phyloP scores from a whole-genome alignment of 305 asterid species.

The Euphrasia arctica region DNA sequence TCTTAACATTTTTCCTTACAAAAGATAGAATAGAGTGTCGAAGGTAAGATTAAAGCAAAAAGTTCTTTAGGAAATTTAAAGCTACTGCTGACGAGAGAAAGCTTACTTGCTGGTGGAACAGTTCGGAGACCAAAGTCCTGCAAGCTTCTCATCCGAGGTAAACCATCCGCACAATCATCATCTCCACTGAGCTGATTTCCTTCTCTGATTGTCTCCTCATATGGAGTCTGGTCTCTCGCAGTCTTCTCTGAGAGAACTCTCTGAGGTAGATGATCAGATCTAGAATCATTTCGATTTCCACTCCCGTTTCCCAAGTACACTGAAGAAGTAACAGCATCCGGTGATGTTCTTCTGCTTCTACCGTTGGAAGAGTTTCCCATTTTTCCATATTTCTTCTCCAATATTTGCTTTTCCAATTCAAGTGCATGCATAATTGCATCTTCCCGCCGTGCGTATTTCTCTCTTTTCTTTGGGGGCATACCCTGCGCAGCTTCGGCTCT shows the following conservation, averaged over 20 bases:
- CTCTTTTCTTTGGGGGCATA: constrained; percentile 96
- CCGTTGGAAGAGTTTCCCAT: constrained; percentile 46
- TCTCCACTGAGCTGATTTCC: constrained; percentile 53
- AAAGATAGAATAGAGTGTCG: constrained; percentile 21
- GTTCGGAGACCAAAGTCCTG: constrained; percentile 71
- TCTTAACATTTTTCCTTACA: neutral
- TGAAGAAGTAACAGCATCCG: constrained; percentile 50
- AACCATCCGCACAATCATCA: constrained; percentile 52
- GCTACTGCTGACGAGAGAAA: constrained; percentile 26
- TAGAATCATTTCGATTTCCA: constrained; percentile 34
- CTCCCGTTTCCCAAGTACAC: constrained; percentile 42
- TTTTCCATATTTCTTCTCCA: constrained; percentile 68
- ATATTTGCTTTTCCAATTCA: constrained; percentile 74
- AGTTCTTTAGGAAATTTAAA: constrained; percentile 28
- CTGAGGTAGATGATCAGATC: constrained; percentile 37
- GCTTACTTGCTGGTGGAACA: constrained; percentile 46
- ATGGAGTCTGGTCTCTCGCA: constrained; percentile 32
- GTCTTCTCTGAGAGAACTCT: constrained; percentile 43
- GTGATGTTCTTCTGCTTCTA: constrained; percentile 39
- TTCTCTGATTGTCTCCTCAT: constrained; percentile 37
- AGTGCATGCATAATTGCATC: constrained; percentile 99
- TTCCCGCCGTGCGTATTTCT: constrained; percentile 96
- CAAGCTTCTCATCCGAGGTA: constrained; percentile 80
- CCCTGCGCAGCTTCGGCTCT: constrained; percentile 92
- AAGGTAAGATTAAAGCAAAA: constrained; percentile 24